These are phyloP conservation scores for Cryptosporidium viatorum DNA, from an alignment of 169 alveolate genomes.

Conservation along the genomic window DNA sequence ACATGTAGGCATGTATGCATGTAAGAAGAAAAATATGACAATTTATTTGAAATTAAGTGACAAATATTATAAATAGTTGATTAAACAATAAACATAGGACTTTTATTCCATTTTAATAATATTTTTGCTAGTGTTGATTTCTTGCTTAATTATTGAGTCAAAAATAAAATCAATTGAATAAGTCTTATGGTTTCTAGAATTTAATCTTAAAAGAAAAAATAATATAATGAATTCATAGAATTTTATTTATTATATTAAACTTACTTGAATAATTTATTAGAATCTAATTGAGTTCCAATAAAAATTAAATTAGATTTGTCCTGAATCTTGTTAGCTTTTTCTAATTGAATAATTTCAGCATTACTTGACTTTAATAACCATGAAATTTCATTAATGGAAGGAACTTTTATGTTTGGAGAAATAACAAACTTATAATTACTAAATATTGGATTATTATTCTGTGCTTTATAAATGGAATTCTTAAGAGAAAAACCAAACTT, in stretches of 20 bases:
- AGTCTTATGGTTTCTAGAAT: neutral
- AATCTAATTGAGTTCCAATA: slow-evolving; percentile 41
- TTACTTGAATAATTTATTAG: slow-evolving; percentile 45
- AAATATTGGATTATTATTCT: slow-evolving; percentile 18
- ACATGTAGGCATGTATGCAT: neutral
- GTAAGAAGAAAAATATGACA: neutral
- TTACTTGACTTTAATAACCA: slow-evolving; percentile 43
- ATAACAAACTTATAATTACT: slow-evolving; percentile 4
- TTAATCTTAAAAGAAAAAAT: neutral
- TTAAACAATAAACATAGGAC: neutral
- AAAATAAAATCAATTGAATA: slow-evolving; percentile 49
- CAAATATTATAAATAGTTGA: neutral
- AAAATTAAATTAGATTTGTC: slow-evolving; percentile 10
- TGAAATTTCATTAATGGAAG: slow-evolving; percentile 25
- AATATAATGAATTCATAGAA: neutral
- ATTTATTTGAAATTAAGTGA: neutral
- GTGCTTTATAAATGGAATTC: slow-evolving; percentile 41
- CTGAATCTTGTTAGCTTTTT: neutral
- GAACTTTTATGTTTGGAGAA: slow-evolving; percentile 32
- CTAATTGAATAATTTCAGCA: slow-evolving; percentile 13
- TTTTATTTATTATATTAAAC: neutral
- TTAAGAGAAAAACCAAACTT: slow-evolving; percentile 49
- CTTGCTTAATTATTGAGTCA: slow-evolving; percentile 58
- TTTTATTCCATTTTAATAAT: neutral
- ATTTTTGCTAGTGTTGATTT: slow-evolving; percentile 18